phyloP scores from a whole-genome alignment of 352 stramenopile genomes.

The Phytophthora lateralis region DNA sequence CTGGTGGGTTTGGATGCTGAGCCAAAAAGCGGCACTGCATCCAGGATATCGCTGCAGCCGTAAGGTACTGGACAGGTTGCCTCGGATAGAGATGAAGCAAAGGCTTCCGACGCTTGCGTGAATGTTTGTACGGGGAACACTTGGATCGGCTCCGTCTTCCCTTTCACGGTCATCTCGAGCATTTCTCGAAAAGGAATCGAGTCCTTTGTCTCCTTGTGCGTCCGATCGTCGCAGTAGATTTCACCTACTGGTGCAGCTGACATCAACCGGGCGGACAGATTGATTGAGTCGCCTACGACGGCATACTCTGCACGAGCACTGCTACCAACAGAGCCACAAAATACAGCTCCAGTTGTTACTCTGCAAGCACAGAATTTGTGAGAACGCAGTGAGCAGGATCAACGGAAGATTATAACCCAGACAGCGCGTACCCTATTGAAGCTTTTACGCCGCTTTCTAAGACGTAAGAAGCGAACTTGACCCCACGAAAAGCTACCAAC shows the following conservation, averaged over 20 bases:
- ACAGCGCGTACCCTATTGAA: conserved; percentile 64
- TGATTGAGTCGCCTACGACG: conserved; percentile 86
- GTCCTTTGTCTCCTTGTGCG: conserved; percentile 59
- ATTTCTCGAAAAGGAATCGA: conserved; percentile 55
- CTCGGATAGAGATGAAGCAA: conserved; percentile 1
- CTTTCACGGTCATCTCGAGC: conserved; percentile 66
- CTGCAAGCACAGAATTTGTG: conserved; percentile 25
- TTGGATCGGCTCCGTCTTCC: conserved; percentile 50
- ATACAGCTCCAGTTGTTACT: conserved; percentile 74
- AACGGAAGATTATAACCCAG: neutral
- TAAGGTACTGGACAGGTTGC: conserved; percentile 41
- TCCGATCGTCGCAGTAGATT: conserved; percentile 81
- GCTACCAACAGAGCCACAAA: conserved; percentile 78
- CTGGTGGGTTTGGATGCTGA: conserved; percentile 21
- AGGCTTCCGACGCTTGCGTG: conserved; percentile 3
- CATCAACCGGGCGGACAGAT: conserved; percentile 84
- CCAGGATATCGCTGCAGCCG: conserved; percentile 50
- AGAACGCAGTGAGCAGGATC: neutral
- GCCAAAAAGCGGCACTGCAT: conserved; percentile 55
- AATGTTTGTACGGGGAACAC: conserved; percentile 53
- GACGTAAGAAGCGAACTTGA: conserved; percentile 70
- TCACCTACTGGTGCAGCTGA: conserved; percentile 52
- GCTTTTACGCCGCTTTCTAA: conserved; percentile 66
- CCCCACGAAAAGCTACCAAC: conserved; percentile 32
- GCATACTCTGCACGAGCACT: conserved; percentile 76